Evolutionary conservation across 2,329 filamentous ascomycete genomes (phyloP).

Genomic region (Colletotrichum sublineola): DNA sequence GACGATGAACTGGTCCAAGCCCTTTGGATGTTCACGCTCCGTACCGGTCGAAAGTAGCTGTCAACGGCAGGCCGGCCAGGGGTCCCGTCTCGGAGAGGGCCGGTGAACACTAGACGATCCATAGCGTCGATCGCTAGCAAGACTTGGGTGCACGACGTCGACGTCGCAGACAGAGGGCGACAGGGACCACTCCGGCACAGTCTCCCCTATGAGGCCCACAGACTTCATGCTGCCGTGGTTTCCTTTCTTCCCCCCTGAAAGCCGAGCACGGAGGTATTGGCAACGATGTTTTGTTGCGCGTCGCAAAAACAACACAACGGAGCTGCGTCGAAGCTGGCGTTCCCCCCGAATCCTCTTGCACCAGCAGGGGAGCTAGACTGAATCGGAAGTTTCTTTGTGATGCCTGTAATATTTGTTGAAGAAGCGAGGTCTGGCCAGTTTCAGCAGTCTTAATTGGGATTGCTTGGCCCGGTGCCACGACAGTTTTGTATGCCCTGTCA

Average conservation of each 20-base stretch:
- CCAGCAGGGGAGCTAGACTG: conserved; percentile 25
- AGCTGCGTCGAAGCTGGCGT: conserved; percentile 9
- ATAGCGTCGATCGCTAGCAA: conserved; percentile 35
- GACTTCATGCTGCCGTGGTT: conserved; percentile 33
- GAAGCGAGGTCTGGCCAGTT: conserved; percentile 32
- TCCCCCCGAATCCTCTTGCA: conserved; percentile 1
- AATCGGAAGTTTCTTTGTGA: conserved; percentile 34
- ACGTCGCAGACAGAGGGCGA: conserved; percentile 36
- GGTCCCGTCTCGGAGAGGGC: conserved; percentile 31
- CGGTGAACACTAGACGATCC: conserved; percentile 39
- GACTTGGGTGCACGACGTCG: conserved; percentile 25
- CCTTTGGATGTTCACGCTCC: conserved; percentile 24
- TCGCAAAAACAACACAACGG: conserved; percentile 37
- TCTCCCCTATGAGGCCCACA: conserved; percentile 29
- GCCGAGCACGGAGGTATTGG: conserved; percentile 24
- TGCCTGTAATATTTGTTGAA: conserved; percentile 38
- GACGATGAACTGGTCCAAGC: conserved; percentile 13
- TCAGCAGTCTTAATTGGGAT: conserved; percentile 39
- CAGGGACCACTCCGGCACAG: conserved; percentile 32
- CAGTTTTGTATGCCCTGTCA: conserved; percentile 29
- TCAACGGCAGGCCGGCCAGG: conserved; percentile 34
- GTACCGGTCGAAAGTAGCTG: conserved; percentile 29
- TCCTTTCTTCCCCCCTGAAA: conserved; percentile 1
- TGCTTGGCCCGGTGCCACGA: conserved; percentile 39
- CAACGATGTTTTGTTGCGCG: conserved; percentile 7